These are phyloP conservation scores for Brettanomyces sp. DNA, from an alignment of 805 yeast genomes.

Conservation along the genomic window DNA sequence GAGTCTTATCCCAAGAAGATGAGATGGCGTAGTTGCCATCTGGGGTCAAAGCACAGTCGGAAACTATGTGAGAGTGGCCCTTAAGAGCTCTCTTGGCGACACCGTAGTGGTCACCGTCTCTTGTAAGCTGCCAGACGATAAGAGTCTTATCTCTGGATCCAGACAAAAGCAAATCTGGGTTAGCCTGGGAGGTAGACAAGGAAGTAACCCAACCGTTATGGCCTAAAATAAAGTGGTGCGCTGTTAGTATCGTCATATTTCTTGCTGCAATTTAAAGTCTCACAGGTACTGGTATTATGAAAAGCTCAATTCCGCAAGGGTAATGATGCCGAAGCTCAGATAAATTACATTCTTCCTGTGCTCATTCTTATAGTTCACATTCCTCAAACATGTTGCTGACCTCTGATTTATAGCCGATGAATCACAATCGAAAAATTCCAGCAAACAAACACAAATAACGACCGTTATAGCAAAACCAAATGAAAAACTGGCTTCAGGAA, in stretches of 20 bases:
- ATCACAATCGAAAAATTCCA: too few relatives aligned
- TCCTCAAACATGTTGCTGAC: too few relatives aligned
- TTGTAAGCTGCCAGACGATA: slow-evolving; percentile 94
- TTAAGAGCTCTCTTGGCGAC: slow-evolving; percentile 93
- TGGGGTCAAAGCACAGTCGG: slow-evolving; percentile 94
- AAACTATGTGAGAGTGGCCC: slow-evolving; percentile 99
- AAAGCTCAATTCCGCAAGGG: too few relatives aligned
- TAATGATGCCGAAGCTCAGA: too few relatives aligned
- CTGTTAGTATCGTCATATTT: background rate
- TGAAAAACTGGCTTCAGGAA: too few relatives aligned
- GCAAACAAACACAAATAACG: too few relatives aligned
- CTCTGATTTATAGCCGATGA: too few relatives aligned
- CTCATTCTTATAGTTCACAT: too few relatives aligned
- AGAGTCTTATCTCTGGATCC: slow-evolving; percentile 98
- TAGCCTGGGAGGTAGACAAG: slow-evolving; percentile 94
- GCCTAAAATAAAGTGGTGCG: slow-evolving; percentile 27
- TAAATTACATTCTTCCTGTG: too few relatives aligned
- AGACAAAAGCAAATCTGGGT: slow-evolving; percentile 96
- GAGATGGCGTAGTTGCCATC: slow-evolving; percentile 98
- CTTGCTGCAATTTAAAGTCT: too few relatives aligned
- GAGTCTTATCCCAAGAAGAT: slow-evolving; percentile 99
- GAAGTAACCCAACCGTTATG: slow-evolving; percentile 97
- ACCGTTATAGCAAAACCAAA: too few relatives aligned
- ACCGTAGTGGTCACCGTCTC: slow-evolving; percentile 97
- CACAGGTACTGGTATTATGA: too few relatives aligned